Conservation (phyloP, 805 yeast species). For the Saccharomycopsis malanga region DNA sequence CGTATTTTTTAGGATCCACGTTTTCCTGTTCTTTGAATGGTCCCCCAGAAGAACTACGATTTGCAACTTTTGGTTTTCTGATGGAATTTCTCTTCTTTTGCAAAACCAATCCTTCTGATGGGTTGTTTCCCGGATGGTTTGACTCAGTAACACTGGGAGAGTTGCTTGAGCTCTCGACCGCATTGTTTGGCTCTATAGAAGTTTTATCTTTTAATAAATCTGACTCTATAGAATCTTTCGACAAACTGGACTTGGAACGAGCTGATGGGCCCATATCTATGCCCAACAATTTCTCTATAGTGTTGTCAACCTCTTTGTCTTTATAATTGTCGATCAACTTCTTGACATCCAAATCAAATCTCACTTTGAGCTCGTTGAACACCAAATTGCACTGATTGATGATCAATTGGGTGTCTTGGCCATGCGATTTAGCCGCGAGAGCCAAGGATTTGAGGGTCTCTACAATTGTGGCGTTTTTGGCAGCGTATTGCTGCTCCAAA, state of each 20-base stretch:
- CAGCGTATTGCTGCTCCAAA: slow-evolving; percentile 42
- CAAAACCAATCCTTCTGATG: too few relatives aligned
- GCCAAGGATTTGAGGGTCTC: slow-evolving; percentile 40
- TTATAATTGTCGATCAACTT: slow-evolving; percentile 28
- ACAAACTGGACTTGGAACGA: too few relatives aligned
- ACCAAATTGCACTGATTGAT: slow-evolving; percentile 42
- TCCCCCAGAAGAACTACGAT: background rate
- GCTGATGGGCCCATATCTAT: too few relatives aligned
- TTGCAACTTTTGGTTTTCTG: slow-evolving; percentile 1
- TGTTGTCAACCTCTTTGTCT: slow-evolving; percentile 24
- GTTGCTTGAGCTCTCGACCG: too few relatives aligned
- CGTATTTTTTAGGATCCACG: slow-evolving; percentile 12
- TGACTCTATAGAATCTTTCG: too few relatives aligned
- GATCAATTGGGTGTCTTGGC: slow-evolving; percentile 39
- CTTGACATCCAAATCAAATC: slow-evolving; percentile 27
- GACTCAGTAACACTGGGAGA: too few relatives aligned
- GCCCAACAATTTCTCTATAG: slow-evolving; percentile 8
- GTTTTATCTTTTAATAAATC: too few relatives aligned
- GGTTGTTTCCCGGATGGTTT: background rate
- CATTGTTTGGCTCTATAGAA: too few relatives aligned
- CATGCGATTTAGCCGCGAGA: slow-evolving; percentile 39
- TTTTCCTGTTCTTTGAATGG: slow-evolving; percentile 12
- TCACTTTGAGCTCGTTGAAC: slow-evolving; percentile 34
- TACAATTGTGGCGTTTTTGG: slow-evolving; percentile 38
- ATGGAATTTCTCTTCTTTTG: slow-evolving; percentile 7